Evolutionary conservation across 164 flowering plant genomes (phyloP).

Genomic region (Nelumbo lutea): DNA sequence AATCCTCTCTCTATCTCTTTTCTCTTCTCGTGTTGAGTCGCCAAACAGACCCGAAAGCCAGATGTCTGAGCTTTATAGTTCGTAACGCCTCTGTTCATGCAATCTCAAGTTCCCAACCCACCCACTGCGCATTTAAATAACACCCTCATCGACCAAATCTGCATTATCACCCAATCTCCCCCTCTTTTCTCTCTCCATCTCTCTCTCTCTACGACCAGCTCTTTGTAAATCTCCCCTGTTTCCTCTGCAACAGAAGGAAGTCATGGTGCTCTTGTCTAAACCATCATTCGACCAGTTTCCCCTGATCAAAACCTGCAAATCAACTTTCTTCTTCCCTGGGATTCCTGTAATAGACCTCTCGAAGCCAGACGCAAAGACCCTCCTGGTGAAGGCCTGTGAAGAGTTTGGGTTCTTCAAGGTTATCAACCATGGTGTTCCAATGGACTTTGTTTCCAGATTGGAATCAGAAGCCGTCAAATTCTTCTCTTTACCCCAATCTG

Average conservation of each 20-base stretch:
- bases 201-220: not conserved
- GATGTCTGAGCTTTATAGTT: slow-evolving; percentile 13
- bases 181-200: no score
- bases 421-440: slow-evolving; percentile 69
- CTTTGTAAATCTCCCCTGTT: slow-evolving; percentile 1
- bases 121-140: not conserved
- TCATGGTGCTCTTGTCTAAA: slow-evolving; percentile 72
- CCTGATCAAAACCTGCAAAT: slow-evolving; percentile 47
- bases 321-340: slow-evolving; percentile 17
- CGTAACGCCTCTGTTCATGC: slow-evolving; percentile 18
- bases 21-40: slow-evolving; percentile 2
- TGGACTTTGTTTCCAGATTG: slow-evolving; percentile 38
- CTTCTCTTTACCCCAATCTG: slow-evolving; percentile 50
- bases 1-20: not conserved
- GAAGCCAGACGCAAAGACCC: slow-evolving; percentile 39
- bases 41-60: slow-evolving; percentile 7
- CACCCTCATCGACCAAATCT: not conserved
- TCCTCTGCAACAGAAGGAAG: not conserved
- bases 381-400: slow-evolving; percentile 59
- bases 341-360: slow-evolving; percentile 72
- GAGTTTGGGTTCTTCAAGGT: slow-evolving; percentile 88
- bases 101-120: slow-evolving; percentile 1
- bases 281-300: slow-evolving; percentile 39
- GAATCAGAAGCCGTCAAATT: slow-evolving; percentile 58
- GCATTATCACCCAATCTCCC: not conserved